Evolutionary conservation across 352 stramenopile genomes (phyloP), one percentile per base, ranked within the genome.

Genomic region (Globisporangium abappressorium): DNA sequence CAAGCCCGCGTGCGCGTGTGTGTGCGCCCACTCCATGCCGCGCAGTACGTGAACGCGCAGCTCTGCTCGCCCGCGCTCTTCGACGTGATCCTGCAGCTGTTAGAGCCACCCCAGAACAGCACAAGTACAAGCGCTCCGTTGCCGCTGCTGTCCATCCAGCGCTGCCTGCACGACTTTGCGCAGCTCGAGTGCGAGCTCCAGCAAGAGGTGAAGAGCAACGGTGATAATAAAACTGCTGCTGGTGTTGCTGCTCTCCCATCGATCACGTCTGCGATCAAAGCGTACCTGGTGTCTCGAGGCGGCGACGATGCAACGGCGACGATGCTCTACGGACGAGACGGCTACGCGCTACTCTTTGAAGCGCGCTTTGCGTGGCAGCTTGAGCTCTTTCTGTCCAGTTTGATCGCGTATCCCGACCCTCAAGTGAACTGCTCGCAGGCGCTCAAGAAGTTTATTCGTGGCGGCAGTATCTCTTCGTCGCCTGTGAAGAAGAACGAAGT

Each of bases 301-400:
- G 11, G 49, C 9, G 30, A 47, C 20, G 56, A 61, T 7, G 15
- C 30, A 1, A 18, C 20, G 11, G n/a, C 5, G 36, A 22, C 30
- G 22, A 18, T n/a, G 36, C 30, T 28, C 11, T 28, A 26, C 3
- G 22, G 22, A 18, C 30, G 28, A 30, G 30, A 34, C 15, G 26
- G 14, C 2, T 7, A 38, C 22, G 20, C 3, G 9, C 18, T 28
- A 24, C 53, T 58, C 9, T 61, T 61, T 28, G 56, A 61, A 43
- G 30, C 30, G 9, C 56, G 56, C 20, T 49, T 61, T 61, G 30
- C 56, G 11, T 61, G 56, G 56, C 56, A 61, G 56, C 56, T 61
- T 7, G 56, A 61, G 30, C 33, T 24, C 18, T 61, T 47, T 7
- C 15, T 61, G 7, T 14, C 30, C 1, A 24, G 30, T 8, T 22